Percentiles rank a stretch among this genome's conserved stretches.
These are phyloP conservation scores for Baorangia bicolor DNA, from an alignment of 768 basidiomycete species.

Conservation along the genomic window DNA sequence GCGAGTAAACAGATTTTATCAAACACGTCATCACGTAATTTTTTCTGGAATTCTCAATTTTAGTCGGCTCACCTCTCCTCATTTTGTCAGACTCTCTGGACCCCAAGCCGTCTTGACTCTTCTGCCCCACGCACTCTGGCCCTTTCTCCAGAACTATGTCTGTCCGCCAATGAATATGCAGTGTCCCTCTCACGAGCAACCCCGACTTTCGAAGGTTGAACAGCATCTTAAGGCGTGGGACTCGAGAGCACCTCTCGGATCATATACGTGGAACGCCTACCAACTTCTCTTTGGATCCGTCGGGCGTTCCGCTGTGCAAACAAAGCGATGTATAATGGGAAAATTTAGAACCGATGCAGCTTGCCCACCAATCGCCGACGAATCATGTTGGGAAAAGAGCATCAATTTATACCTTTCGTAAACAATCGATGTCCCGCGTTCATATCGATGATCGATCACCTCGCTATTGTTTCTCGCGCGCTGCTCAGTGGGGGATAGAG, in stretches of 20 bases:
- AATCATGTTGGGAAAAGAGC: neutral
- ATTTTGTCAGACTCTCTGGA: no score
- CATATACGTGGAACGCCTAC: neutral
- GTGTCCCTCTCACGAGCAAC: neutral
- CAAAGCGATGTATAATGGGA: conserved; percentile 9
- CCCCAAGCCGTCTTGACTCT: no score
- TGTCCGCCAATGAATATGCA: neutral
- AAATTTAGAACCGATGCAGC: conserved; percentile 3
- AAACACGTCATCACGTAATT: neutral
- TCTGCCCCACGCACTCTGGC: neutral
- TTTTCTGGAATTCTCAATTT: conserved; percentile 1
- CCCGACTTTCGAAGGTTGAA: neutral
- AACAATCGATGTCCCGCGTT: conserved; percentile 25
- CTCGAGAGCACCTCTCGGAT: neutral
- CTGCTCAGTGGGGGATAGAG: conserved; percentile 16
- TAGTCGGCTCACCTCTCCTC: neutral
- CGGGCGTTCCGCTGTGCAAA: neutral
- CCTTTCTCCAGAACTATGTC: neutral
- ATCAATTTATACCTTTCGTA: conserved; percentile 6
- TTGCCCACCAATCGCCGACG: conserved; percentile 13
- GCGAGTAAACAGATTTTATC: conserved; percentile 1
- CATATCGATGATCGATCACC: conserved; percentile 39
- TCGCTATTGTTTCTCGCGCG: conserved; percentile 47
- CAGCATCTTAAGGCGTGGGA: neutral
- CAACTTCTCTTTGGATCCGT: neutral